Evolutionary conservation across 768 basidiomycete genomes (phyloP), one percentile per base, ranked within the genome.

Genomic region (Asterophora parasitica): DNA sequence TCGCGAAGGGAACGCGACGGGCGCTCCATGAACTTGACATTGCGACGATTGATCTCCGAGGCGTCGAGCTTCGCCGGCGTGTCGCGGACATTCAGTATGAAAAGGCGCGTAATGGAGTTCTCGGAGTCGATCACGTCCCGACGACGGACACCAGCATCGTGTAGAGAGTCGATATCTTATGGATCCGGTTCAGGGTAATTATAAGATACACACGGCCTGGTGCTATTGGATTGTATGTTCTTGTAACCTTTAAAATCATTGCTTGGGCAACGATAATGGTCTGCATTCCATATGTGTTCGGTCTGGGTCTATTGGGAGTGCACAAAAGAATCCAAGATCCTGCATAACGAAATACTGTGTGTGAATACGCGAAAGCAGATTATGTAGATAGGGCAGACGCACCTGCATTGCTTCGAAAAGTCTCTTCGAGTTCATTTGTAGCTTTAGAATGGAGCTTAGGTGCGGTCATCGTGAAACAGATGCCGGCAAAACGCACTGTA

Each of bases 371-470:
- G 37, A 42, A 12, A 5, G 48, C 40, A 4, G 36, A 41, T 9
- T 32, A 8, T 16, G 7, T 13, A 30, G 9, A 54, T 12, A 30
- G 23, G n/a, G 8, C 30, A n/a, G 9, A 20, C 65, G 26, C 51
- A 81, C 82, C 78, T 87, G 85, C 85, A 90, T 88, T 33, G 82
- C 77, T 58, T 76, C 68, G 57, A 88, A 85, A 44, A 86, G 55
- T 49, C 72, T 65, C 52, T 74, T 85, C 9, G 82, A 76, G 46
- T 78, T 71, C 81, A 84, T 79, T 62, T 74, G 72, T 51, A 82
- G 58, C 83, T 88, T 51, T 15, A 48, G 28, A 12, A 12, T 42
- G 12, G 11, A 28, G 10, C 42, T 39, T 5, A 48, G 28, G 32
- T n/a, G 15, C 7, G 3, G 47, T 7, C 10, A 12, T 46, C 19